phyloP scores from a whole-genome alignment of 2,329 filamentous ascomycete species.

The Cladorrhinum sp. region DNA sequence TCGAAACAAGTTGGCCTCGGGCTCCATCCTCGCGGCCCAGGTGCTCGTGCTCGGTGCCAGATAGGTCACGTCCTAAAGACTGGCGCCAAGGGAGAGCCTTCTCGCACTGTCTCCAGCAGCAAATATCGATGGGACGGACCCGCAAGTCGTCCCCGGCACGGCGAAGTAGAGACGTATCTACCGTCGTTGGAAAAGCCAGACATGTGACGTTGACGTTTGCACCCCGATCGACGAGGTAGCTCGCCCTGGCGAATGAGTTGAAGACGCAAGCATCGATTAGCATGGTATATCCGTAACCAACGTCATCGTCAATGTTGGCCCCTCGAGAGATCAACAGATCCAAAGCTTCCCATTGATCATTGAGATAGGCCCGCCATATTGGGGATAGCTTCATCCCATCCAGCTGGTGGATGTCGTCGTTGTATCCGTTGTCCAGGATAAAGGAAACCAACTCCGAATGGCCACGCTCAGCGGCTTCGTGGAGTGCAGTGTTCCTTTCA shows the following conservation, averaged over 20 bases:
- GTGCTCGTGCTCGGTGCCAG: too few species aligned
- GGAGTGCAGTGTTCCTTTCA: constrained; percentile 5
- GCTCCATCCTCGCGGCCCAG: too few species aligned
- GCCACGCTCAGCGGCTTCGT: constrained; percentile 12
- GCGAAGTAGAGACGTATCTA: too few species aligned
- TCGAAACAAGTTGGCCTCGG: too few species aligned
- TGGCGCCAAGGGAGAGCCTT: too few species aligned
- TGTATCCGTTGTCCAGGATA: constrained; percentile 12
- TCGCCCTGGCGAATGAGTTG: background rate
- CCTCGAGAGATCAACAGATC: constrained; percentile 9
- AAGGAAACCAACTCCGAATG: constrained; percentile 9
- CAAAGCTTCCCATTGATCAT: constrained; percentile 9
- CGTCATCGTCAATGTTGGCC: constrained; percentile 15
- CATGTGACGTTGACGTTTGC: constrained; percentile 11
- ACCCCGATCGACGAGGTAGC: constrained; percentile 6
- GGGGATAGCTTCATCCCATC: constrained; percentile 2
- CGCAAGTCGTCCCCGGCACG: background rate
- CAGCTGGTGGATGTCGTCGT: constrained; percentile 9
- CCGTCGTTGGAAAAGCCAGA: background rate
- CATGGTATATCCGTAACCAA: constrained; percentile 12
- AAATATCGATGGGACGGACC: constrained; percentile 15
- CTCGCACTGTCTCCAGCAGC: constrained; percentile 7
- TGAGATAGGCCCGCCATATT: constrained; percentile 14
- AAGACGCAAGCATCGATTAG: constrained; percentile 11
- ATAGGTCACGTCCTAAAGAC: too few species aligned